A percentile compares a stretch with the other conserved stretches of the same genome.
These are phyloP conservation scores for Sclerotinia glacialis DNA, from an alignment of 2,329 filamentous ascomycete genomes.

Conservation along the genomic window DNA sequence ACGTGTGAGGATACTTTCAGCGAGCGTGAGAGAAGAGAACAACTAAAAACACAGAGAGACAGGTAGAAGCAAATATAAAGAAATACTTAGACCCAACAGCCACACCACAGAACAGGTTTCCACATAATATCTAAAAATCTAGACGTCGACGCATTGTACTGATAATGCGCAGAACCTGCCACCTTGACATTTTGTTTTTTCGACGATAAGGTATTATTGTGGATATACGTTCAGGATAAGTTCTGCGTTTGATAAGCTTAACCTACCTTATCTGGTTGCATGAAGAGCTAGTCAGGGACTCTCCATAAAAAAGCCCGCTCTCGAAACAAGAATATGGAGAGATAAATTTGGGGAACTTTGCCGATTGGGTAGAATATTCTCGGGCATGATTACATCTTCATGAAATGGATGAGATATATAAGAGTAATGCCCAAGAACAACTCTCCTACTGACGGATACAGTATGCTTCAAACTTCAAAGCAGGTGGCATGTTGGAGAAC, in stretches of 20 bases:
- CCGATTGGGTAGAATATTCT: constrained; percentile 4
- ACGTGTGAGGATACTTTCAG: neutral
- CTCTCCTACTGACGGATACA: neutral
- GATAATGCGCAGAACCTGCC: constrained; percentile 6
- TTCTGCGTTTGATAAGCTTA: constrained; percentile 6
- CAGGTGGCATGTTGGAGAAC: neutral
- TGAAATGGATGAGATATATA: neutral
- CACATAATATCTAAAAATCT: constrained; percentile 1
- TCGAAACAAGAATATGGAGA: neutral
- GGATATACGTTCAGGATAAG: neutral
- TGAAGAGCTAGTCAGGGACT: neutral
- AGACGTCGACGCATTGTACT: neutral
- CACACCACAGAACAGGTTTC: neutral
- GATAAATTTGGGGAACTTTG: constrained; percentile 7
- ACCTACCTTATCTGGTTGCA: neutral
- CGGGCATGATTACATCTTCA: neutral
- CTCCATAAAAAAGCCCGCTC: neutral
- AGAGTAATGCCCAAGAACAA: neutral
- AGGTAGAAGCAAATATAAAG: neutral
- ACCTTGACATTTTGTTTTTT: neutral
- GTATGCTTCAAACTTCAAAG: neutral
- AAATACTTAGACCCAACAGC: neutral
- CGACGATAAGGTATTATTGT: constrained; percentile 2
- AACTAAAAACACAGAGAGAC: neutral
- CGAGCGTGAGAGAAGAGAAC: neutral